These are phyloP conservation scores for Cercospora beticola DNA, from an alignment of 2,329 filamentous ascomycete species.

Conservation along the genomic window DNA sequence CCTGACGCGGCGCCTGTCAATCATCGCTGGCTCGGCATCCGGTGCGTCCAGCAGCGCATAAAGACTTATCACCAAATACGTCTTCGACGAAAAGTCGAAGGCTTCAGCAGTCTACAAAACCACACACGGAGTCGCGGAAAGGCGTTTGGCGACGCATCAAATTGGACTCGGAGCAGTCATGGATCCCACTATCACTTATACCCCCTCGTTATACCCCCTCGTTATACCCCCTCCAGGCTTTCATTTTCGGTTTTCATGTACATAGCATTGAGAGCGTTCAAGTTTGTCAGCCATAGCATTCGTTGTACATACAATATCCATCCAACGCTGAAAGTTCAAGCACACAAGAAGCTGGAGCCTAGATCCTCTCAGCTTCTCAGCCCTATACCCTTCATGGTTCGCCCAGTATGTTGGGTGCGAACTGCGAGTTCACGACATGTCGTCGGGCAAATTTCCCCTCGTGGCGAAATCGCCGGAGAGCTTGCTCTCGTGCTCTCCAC, in stretches of 20 bases:
- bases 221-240: too few relatives aligned
- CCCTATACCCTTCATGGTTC: background rate
- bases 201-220: background rate
- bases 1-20: constrained; percentile 6
- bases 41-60: background rate
- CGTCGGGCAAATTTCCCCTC: background rate
- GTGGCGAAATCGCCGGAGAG: constrained; percentile 4
- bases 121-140: background rate
- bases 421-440: background rate
- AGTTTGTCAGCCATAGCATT: background rate
- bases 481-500: background rate
- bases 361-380: background rate
- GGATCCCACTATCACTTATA: background rate
- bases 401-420: background rate
- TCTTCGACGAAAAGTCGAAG: background rate
- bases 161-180: background rate
- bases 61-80: background rate
- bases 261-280: constrained; percentile 2
- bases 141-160: background rate
- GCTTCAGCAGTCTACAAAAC: background rate
- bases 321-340: background rate
- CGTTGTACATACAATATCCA: background rate
- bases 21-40: constrained; percentile 5
- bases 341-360: background rate
- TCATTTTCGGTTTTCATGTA: background rate